These are phyloP conservation scores for Bacidia gigantensis DNA, from an alignment of 495 filamentous ascomycete genomes.

Conservation along the genomic window DNA sequence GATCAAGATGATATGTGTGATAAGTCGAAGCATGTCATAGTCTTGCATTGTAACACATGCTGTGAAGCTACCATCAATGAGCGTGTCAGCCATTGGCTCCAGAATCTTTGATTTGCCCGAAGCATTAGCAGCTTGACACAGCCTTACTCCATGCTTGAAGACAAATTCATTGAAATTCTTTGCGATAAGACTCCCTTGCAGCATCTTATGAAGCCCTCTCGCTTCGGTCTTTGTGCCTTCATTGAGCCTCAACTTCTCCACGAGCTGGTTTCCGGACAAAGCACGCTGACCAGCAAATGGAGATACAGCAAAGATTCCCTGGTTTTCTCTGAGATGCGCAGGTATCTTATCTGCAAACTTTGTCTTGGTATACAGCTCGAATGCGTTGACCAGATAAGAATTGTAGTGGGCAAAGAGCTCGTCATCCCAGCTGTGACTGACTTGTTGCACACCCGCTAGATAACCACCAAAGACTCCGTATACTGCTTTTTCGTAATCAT, in stretches of 20 bases:
- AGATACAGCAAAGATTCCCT: slow-evolving; percentile 40
- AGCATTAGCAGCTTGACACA: slow-evolving; percentile 40
- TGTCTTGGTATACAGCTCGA: slow-evolving; percentile 44
- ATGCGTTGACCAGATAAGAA: slow-evolving; percentile 54
- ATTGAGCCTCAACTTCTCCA: slow-evolving; percentile 33
- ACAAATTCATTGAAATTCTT: slow-evolving; percentile 42
- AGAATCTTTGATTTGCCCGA: slow-evolving; percentile 36
- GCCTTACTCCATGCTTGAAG: slow-evolving; percentile 41
- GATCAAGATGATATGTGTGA: slow-evolving; percentile 45
- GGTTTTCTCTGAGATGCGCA: slow-evolving; percentile 26
- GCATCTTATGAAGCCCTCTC: slow-evolving; percentile 42
- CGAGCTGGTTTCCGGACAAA: slow-evolving; percentile 34
- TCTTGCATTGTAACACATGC: slow-evolving; percentile 35
- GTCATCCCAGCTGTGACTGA: slow-evolving; percentile 78
- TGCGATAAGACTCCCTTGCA: slow-evolving; percentile 53
- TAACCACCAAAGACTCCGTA: slow-evolving; percentile 82
- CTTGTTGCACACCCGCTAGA: slow-evolving; percentile 54
- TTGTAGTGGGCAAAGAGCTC: slow-evolving; percentile 85
- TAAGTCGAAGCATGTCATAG: slow-evolving; percentile 42
- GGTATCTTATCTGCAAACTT: slow-evolving; percentile 31
- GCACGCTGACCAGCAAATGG: slow-evolving; percentile 38
- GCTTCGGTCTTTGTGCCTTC: slow-evolving; percentile 31
- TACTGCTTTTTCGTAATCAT: slow-evolving; percentile 74
- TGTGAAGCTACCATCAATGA: slow-evolving; percentile 18
- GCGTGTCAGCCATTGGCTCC: slow-evolving; percentile 18